Evolutionary conservation across 202 grass and related monocot genomes (phyloP), one percentile per base, ranked within the genome.

Genomic region (Hordeum pubiflorum): DNA sequence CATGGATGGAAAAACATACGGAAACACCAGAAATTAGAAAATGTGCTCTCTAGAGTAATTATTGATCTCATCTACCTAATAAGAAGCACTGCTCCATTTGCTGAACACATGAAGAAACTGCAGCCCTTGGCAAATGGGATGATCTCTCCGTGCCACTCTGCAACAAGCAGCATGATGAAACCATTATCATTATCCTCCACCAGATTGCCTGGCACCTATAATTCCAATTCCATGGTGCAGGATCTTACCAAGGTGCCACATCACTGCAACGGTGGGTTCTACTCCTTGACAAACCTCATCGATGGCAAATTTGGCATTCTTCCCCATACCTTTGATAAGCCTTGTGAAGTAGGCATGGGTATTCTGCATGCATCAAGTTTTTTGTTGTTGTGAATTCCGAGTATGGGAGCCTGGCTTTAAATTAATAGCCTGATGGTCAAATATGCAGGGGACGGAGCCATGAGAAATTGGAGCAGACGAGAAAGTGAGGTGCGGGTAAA

Each of bases 241-340:
- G 64, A 65, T 80, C 82, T 81, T 91, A 97, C 94, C 91, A 76
- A 97, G 88, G 76, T 94, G 94, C 94, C 94, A 97, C 64, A 86
- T 77, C 69, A 92, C 90, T 71, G 86, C 88, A 64, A 87, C 46
- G 0, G 58, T 86, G 26, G 77, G 67, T 20, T 84, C 67, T 26
- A 64, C 73, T 57, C 91, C 94, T 69, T 89, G 89, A 52, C 58
- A 92, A 58, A 97, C 71, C 46, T 68, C 73, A 48, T 94, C 89
- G 10, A 92, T 82, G 34, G 50, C 86, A 59, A 94, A 97, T 75
- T 83, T 87, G 79, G 80, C 84, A 32, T 94, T 75, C 36, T 84
- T 58, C 82, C 94, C 91, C 94, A 97, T 97, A 75, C 68, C 86
- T 64, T 70, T 32, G 75, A 91, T 92, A 56, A 97, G 62, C 79